Evolutionary conservation across 164 flowering plant species (phyloP).

Genomic region (Magnolia changhungtana): DNA sequence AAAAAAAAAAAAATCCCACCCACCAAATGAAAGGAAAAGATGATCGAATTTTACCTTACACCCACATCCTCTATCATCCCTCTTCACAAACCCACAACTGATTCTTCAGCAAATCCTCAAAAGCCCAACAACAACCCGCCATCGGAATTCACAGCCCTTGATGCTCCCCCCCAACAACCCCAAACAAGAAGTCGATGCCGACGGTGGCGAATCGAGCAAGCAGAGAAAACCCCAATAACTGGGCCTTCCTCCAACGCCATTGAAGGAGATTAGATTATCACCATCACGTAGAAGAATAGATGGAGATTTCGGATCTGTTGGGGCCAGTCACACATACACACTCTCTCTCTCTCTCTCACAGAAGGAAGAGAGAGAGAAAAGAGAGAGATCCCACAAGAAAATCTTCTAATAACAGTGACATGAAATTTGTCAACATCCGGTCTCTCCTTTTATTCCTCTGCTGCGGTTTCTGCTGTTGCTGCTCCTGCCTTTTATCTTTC

Average conservation of each 20-base stretch:
- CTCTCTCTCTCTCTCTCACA: background rate
- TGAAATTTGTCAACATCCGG: slow-evolving; percentile 98
- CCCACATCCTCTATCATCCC: slow-evolving; percentile 51
- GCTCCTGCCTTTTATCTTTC: slow-evolving; percentile 53
- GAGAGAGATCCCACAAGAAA: slow-evolving; percentile 97
- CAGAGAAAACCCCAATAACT: slow-evolving; percentile 21
- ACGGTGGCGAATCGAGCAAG: slow-evolving; percentile 2
- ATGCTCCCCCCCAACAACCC: slow-evolving; percentile 17
- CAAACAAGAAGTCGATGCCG: slow-evolving; percentile 3
- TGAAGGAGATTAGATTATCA: slow-evolving; percentile 67
- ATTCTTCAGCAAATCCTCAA: slow-evolving; percentile 28
- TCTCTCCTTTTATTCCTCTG: slow-evolving; percentile 53
- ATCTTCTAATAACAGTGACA: slow-evolving; percentile 88
- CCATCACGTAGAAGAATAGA: slow-evolving; percentile 34
- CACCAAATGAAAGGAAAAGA: slow-evolving; percentile 6
- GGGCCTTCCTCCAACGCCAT: slow-evolving; percentile 42
- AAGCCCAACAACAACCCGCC: slow-evolving; percentile 18
- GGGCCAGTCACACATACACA: slow-evolving; percentile 51
- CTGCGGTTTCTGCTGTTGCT: background rate
- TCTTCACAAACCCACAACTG: slow-evolving; percentile 30
- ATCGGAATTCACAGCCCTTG: slow-evolving; percentile 31
- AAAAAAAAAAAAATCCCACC: background rate
- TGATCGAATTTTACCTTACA: slow-evolving; percentile 51
- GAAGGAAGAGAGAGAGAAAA: slow-evolving; percentile 15
- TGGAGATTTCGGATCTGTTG: slow-evolving; percentile 74